Base-by-base conservation (phyloP, 805 yeast species). In the Jamesozyma piceae region DNA sequence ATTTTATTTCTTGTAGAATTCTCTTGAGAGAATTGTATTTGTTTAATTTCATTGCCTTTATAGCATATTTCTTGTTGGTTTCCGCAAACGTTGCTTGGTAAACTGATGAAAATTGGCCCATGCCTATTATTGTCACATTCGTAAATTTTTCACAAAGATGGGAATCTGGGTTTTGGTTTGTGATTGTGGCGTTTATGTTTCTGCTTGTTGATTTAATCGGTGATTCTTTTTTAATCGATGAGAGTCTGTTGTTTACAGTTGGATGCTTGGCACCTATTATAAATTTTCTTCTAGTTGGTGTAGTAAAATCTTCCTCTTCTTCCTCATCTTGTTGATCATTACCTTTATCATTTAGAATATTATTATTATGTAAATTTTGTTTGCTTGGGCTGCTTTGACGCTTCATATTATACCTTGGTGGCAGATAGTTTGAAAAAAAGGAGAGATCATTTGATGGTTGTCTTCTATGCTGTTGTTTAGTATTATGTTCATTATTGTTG, bases 71-170 rank as follows among this genome's bases (percentile, higher is more conserved):
- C 42, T 53, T 58, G 17, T 60, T 78, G 38, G 74, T 72, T 41
- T 72, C 69, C 46, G 79, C 78, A 54, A 78, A 82, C 14, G 77
- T 71, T 35, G 90, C 90, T 48, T 83, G 83, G 62, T 78, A 92
- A 15, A 94, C 98, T 19, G 77, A 69, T 2, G 96, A 87, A 55
- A 92, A 92, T 61, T 87, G 95, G 20, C 98, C 97, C 29, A 74
- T 68, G 2, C 95, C 95, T 19, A 90, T 66, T 36, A 80, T 64
- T 35, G 72, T 71, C 35, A 90, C 89, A 48, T 81, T 78, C 19
- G 80, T 55, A 47, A 75, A 75, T 50, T 69, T 70, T 11, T 73
- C 68, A 31, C 66, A 56, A 22, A 75, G 55, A 55, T 74, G 77
- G 1, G 62, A 45, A 46, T 56, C 63, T 6, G 65, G 62, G 20